Evolutionary conservation across 2,329 filamentous ascomycete genomes (phyloP).

Genomic region (Bipolaris bicolor): DNA sequence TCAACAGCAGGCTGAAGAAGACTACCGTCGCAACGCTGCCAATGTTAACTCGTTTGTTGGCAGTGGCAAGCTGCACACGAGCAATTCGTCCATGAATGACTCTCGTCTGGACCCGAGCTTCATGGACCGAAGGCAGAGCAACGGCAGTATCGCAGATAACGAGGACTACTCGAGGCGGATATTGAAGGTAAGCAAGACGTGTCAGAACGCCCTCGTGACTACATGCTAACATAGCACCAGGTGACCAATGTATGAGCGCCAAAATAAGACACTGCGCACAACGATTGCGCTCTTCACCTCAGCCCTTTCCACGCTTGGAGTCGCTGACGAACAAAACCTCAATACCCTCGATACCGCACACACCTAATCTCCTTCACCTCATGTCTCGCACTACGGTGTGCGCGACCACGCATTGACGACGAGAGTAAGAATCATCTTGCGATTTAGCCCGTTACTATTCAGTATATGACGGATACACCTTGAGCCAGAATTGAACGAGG

Average conservation of each 20-base stretch:
- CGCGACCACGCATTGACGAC: slow-evolving; percentile 41
- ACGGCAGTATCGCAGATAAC: slow-evolving; percentile 96
- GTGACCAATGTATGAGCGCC: slow-evolving; percentile 45
- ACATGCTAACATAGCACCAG: slow-evolving; percentile 29
- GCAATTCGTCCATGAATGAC: slow-evolving; percentile 75
- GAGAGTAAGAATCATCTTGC: slow-evolving; percentile 38
- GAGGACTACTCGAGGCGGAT: slow-evolving; percentile 96
- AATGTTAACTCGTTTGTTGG: slow-evolving; percentile 74
- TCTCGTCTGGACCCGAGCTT: slow-evolving; percentile 83
- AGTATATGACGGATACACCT: slow-evolving; percentile 19
- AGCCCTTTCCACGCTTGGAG: slow-evolving; percentile 9
- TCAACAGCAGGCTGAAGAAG: slow-evolving; percentile 79
- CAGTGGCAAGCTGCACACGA: slow-evolving; percentile 67
- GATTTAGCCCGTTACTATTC: slow-evolving; percentile 31
- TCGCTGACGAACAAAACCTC: slow-evolving; percentile 18
- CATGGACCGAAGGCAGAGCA: slow-evolving; percentile 83
- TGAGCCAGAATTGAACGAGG: slow-evolving; percentile 15
- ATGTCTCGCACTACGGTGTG: slow-evolving; percentile 33
- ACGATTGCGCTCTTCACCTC: slow-evolving; percentile 11
- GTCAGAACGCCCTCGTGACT: neutral
- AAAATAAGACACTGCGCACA: slow-evolving; percentile 11
- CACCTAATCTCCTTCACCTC: slow-evolving; percentile 28
- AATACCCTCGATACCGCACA: slow-evolving; percentile 17
- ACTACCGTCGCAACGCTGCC: slow-evolving; percentile 80
- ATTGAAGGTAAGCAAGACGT: slow-evolving; percentile 70